Percentiles rank a stretch among this genome's conserved stretches.
Evolutionary conservation across 2,329 filamentous ascomycete species (phyloP).

Genomic region (Basipetospora sp.): DNA sequence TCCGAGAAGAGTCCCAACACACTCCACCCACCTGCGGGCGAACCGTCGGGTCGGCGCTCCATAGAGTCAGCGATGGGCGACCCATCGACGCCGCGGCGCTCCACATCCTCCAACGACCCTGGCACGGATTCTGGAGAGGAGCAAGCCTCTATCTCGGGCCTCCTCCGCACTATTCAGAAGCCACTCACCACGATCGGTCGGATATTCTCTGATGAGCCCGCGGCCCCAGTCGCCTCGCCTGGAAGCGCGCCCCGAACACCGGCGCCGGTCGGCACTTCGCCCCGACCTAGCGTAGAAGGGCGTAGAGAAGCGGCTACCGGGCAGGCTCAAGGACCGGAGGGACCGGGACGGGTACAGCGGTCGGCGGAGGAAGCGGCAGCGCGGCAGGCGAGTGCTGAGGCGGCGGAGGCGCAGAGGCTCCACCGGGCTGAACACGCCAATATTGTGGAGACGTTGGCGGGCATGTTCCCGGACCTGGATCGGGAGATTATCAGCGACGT

Average conservation of each 20-base stretch:
- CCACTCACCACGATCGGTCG: constrained; percentile 83
- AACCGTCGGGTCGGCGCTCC: constrained; percentile 25
- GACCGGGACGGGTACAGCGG: constrained; percentile 18
- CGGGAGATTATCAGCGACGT: constrained; percentile 92
- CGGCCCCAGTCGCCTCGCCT: constrained; percentile 2
- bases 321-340: background rate
- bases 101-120: constrained; percentile 38
- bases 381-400: constrained; percentile 77
- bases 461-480: constrained; percentile 95
- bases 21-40: constrained; percentile 11
- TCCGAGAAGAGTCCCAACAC: constrained; percentile 30
- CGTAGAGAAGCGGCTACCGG: background rate
- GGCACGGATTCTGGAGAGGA: constrained; percentile 46
- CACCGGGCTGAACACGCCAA: constrained; percentile 74
- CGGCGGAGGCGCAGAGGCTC: constrained; percentile 71
- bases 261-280: constrained; percentile 12
- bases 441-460: constrained; percentile 81
- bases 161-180: constrained; percentile 79
- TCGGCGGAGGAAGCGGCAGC: constrained; percentile 79
- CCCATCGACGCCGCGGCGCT: constrained; percentile 30
- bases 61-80: constrained; percentile 20
- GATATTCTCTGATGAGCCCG: constrained; percentile 65
- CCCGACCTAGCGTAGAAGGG: background rate
- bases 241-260: constrained; percentile 23
- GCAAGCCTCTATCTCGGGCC: constrained; percentile 64